phyloP scores from a whole-genome alignment of 2,329 filamentous ascomycete species.

The Aspergillus ochraceoroseus region DNA sequence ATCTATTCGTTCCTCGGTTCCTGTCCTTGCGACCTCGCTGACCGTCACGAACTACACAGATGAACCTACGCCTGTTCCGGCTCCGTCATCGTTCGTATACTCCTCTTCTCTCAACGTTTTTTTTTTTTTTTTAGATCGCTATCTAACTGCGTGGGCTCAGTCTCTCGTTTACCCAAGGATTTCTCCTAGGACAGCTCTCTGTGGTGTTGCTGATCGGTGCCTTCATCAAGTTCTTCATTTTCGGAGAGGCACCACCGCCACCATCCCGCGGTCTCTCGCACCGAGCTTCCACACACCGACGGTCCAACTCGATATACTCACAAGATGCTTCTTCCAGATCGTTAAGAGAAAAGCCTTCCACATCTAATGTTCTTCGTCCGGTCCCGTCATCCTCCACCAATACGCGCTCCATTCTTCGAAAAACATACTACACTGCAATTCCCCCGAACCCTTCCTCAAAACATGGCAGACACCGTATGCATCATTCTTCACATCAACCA shows the following conservation, averaged over 20 bases:
- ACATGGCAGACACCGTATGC: constrained; percentile 41
- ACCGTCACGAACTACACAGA: constrained; percentile 21
- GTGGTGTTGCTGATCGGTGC: constrained; percentile 85
- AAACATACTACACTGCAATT: constrained; percentile 84
- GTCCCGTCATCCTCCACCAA: constrained; percentile 78
- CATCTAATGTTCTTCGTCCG: constrained; percentile 66
- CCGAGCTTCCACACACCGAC: constrained; percentile 71
- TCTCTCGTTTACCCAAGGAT: constrained; percentile 86
- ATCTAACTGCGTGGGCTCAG: constrained; percentile 41
- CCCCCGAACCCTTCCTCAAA: constrained; percentile 40
- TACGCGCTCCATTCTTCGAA: constrained; percentile 72
- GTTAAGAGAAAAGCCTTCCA: constrained; percentile 46
- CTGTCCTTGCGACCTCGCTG: constrained; percentile 11
- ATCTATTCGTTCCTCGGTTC: background rate
- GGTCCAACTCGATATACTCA: constrained; percentile 60
- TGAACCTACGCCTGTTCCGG: constrained; percentile 28
- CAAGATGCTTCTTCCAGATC: constrained; percentile 44
- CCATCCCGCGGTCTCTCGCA: constrained; percentile 72
- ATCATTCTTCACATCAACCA: constrained; percentile 76
- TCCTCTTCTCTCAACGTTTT: background rate
- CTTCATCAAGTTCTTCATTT: constrained; percentile 99
- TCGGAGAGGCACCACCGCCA: constrained; percentile 82
- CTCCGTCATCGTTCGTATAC: constrained; percentile 42
- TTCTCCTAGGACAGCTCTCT: constrained; percentile 87
- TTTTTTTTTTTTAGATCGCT: too few relatives aligned